These are phyloP conservation scores for Verticillium albo-atrum DNA, from an alignment of 2,329 filamentous ascomycete species.

Conservation along the genomic window DNA sequence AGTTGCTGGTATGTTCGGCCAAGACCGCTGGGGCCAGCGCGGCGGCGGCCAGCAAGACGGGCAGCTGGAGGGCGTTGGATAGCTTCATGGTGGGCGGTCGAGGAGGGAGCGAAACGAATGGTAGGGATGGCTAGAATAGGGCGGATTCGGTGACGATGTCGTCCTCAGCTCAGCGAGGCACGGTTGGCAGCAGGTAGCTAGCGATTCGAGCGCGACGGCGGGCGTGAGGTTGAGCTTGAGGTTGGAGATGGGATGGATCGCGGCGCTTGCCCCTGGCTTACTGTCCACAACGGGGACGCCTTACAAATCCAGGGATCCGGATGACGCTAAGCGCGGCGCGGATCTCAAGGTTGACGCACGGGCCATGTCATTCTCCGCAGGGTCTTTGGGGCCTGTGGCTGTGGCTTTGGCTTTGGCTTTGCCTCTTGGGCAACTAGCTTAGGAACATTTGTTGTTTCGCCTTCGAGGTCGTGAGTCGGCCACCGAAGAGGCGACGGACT, in stretches of 20 bases:
- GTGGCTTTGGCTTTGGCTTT: neutral
- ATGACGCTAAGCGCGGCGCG: neutral
- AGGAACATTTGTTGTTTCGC: neutral
- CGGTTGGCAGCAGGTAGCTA: no score
- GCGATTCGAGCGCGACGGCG: neutral
- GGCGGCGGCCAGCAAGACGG: constrained; percentile 42
- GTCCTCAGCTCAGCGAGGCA: no score
- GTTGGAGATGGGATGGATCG: neutral
- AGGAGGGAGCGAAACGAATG: neutral
- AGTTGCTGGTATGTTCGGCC: constrained; percentile 92
- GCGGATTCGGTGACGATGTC: neutral
- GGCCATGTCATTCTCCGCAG: neutral
- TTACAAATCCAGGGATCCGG: neutral
- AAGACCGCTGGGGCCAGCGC: constrained; percentile 40
- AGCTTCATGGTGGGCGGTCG: constrained; percentile 42
- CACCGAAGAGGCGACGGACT: neutral
- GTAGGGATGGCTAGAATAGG: neutral
- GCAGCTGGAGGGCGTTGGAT: constrained; percentile 35
- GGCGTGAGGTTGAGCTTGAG: neutral
- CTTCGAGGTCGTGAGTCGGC: neutral
- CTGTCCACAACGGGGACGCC: neutral
- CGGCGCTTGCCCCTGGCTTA: neutral
- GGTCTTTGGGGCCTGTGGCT: neutral
- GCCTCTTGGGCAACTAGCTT: no score
- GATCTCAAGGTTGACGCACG: neutral